These are phyloP conservation scores for Scheffersomyces cryptocercus DNA, from an alignment of 1,139 yeast species.

Conservation along the genomic window DNA sequence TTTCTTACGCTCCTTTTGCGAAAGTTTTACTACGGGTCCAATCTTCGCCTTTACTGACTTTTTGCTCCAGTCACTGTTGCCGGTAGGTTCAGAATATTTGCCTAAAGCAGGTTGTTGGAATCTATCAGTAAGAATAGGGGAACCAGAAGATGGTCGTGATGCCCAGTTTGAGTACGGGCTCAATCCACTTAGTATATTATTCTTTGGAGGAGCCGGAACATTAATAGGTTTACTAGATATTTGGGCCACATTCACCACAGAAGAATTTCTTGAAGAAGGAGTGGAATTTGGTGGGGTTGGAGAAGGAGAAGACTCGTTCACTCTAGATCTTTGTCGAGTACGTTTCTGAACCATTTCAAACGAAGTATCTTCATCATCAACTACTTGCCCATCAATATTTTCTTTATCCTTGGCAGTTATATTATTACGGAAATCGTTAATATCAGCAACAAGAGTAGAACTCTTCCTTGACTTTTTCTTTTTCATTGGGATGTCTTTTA, in stretches of 20 bases:
- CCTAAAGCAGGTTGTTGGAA: slow-evolving; percentile 8
- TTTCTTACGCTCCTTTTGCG: slow-evolving; percentile 56
- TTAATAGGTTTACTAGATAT: not conserved
- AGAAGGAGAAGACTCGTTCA: slow-evolving; percentile 1
- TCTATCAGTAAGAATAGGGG: slow-evolving; percentile 15
- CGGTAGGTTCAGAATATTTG: slow-evolving; percentile 6
- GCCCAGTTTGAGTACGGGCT: slow-evolving; percentile 39
- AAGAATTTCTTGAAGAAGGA: slow-evolving; percentile 3
- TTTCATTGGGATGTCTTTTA: slow-evolving; percentile 13
- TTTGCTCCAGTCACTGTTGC: slow-evolving; percentile 2
- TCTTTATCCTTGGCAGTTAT: slow-evolving; percentile 24
- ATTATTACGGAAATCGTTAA: slow-evolving; percentile 22
- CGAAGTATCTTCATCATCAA: slow-evolving; percentile 29
- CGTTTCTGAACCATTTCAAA: slow-evolving; percentile 33
- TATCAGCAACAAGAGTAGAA: slow-evolving; percentile 22
- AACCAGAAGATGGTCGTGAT: slow-evolving; percentile 13
- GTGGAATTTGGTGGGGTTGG: slow-evolving; percentile 10
- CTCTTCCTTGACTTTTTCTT: slow-evolving; percentile 31
- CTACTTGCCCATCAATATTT: slow-evolving; percentile 17
- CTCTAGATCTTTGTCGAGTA: slow-evolving; percentile 20
- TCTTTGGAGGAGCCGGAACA: not conserved
- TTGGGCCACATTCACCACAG: slow-evolving; percentile 1
- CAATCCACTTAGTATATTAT: slow-evolving; percentile 14
- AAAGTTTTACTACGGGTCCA: slow-evolving; percentile 39
- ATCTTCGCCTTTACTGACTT: slow-evolving; percentile 30